Evolutionary conservation across 352 stramenopile species (phyloP).

Genomic region (Phytophthora lateralis): DNA sequence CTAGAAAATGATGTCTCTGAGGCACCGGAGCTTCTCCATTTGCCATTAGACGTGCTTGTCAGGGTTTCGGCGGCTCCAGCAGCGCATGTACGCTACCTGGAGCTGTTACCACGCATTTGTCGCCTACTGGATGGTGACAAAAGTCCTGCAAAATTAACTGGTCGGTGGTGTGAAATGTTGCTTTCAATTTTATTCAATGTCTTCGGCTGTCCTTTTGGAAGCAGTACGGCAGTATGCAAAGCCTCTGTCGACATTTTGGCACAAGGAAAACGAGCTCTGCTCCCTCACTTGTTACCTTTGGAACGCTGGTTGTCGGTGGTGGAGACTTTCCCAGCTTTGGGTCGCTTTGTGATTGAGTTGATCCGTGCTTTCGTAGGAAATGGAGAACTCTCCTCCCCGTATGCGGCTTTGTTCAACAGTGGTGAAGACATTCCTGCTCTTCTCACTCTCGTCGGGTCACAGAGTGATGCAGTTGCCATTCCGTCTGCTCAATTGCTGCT

Average conservation of each 20-base stretch:
- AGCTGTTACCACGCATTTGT: conserved; percentile 42
- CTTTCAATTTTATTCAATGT: conserved; percentile 69
- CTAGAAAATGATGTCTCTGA: conserved; percentile 10
- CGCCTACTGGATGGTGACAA: conserved; percentile 20
- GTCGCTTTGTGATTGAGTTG: conserved; percentile 60
- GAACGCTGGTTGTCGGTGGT: conserved; percentile 50
- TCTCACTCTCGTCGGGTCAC: conserved; percentile 42
- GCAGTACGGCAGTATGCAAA: neutral
- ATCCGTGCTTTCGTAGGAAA: conserved; percentile 50
- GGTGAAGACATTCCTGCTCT: conserved; percentile 58
- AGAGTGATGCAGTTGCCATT: conserved; percentile 45
- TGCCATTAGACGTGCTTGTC: conserved; percentile 53
- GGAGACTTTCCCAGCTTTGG: conserved; percentile 34
- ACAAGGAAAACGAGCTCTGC: conserved; percentile 38
- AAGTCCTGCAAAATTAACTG: conserved; percentile 23
- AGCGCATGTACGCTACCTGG: conserved; percentile 46
- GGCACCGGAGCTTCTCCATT: conserved; percentile 35
- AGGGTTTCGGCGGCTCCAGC: conserved; percentile 47
- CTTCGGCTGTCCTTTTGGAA: conserved; percentile 47
- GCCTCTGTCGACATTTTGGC: conserved; percentile 22
- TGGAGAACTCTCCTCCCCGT: conserved; percentile 20
- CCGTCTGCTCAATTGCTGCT: conserved; percentile 56
- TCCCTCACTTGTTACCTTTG: conserved; percentile 63
- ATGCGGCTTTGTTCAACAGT: conserved; percentile 54
- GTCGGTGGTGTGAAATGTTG: conserved; percentile 37